Evolutionary conservation across 1,284 basidiomycete genomes (phyloP), one percentile per base, ranked within the genome.

Genomic region (Heterobasidion parviporum): DNA sequence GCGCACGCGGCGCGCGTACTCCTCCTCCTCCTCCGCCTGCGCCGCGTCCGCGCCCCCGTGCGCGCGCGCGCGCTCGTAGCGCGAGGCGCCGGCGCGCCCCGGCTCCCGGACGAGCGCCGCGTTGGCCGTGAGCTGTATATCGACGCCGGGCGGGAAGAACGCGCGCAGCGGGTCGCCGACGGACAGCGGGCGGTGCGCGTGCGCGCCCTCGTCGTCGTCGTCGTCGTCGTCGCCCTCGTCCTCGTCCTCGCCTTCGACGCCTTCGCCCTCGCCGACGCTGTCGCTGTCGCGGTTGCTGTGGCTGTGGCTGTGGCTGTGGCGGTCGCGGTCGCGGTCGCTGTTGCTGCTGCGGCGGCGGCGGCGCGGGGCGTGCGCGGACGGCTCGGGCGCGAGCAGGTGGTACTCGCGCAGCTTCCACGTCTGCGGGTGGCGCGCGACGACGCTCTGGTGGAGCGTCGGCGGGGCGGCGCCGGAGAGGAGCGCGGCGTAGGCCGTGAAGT

Each of bases 331-430:
- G 20, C 3, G 41, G 12, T n/a, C n/a, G n/a, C n/a, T n/a, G n/a
- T n/a, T n/a, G n/a, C n/a, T n/a, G n/a, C 18, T 18, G 18, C 3
- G 3, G 41, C 16, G 3, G 14, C 16, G 3, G 14, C 41, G 41
- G 14, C 16, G 14, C 16, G 41, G 41, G 41, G 41, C 16, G 12
- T 16, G 18, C 15, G 16, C 48, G 36, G 20, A n/a, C 6, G 59
- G 65, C 20, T 63, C 63, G 12, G 63, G 55, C 14, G 62, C 63
- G 48, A 77, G 61, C 12, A 87, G 71, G 63, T 87, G 79, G 62
- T 89, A 81, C 68, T 90, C 87, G 35, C 81, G 80, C 15, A 90
- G 69, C 64, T 81, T 85, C 87, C 87, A 89, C 0, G 85, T 86
- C 64, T 90, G 88, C n/a, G 76, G 78, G 63, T 89, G 86, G 59